Evolutionary conservation across 208 protist genomes (phyloP), one percentile per base, ranked within the genome.

Genomic region (Trichomonas tenax): DNA sequence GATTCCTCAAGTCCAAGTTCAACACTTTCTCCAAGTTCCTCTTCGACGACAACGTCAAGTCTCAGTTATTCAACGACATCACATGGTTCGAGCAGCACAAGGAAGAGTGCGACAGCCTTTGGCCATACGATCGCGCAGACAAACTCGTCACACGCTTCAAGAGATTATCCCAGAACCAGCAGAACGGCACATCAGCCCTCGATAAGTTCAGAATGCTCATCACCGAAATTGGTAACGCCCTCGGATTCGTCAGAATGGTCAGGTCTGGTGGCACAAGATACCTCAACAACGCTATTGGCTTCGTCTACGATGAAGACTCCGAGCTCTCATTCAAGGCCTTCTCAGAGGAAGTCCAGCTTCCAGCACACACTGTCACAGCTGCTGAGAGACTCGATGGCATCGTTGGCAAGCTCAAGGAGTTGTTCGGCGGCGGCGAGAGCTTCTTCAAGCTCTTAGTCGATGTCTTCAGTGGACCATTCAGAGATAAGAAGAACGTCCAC

Each of bases 201-300:
- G 84, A 96, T 34, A 23, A 96, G 9, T 97, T 97, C 96, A 97
- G 98, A 49, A 97, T 98, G 21, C 97, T 99, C 15, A 98, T 99
- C 86, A 99, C 98, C n/a, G 98, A 99, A 96, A 99, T 99, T 97
- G 99, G 98, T 96, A 99, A 99, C 97, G 98, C 98, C 17, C 98
- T 99, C 96, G 99, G 98, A n/a, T 99, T 99, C 96, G 98, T 99
- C 97, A 98, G 98, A 31, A 98, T 99, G 97, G 98, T 99, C 96
- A 97, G 97, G 90, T 97, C 97, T 0, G 98, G 98, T 95, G 97
- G 97, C 6, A 63, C 96, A 36, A 38, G 96, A 46, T 96, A 95
- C 48, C 36, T 96, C 10, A 90, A 72, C n/a, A 88, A 48, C n/a
- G 44, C 96, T 34, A 90, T 72, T 26, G 82, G 96, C 44, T 97